Conservation (phyloP, 371 early-diverging fungal genomes). For the Chytridiales sp. region DNA sequence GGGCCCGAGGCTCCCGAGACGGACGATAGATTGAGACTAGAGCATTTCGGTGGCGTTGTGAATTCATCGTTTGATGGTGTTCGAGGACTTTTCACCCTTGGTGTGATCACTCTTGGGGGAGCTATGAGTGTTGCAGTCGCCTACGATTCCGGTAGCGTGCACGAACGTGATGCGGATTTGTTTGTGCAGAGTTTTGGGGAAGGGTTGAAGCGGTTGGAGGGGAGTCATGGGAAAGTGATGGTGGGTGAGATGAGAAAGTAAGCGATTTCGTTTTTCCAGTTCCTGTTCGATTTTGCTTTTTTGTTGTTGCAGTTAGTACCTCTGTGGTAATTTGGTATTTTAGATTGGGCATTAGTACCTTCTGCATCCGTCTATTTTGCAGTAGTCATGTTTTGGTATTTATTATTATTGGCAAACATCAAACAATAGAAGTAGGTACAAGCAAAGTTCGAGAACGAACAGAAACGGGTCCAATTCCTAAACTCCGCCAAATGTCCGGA, state of each 20-base stretch:
- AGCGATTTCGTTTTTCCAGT: too few relatives aligned
- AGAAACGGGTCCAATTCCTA: too few relatives aligned
- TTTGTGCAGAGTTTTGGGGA: conserved; percentile 35
- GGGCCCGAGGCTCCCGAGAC: conserved; percentile 18
- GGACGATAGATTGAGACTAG: conserved; percentile 22
- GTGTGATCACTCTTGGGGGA: conserved; percentile 40
- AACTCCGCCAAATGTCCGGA: too few relatives aligned
- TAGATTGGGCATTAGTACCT: too few relatives aligned
- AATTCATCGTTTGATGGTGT: conserved; percentile 46
- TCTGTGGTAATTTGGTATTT: too few relatives aligned
- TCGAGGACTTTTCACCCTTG: conserved; percentile 44
- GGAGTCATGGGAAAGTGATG: conserved; percentile 11
- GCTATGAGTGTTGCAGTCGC: conserved; percentile 34
- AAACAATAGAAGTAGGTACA: too few relatives aligned
- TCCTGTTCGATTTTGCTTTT: too few relatives aligned
- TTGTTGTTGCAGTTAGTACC: too few relatives aligned
- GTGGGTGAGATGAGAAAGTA: conserved; percentile 16
- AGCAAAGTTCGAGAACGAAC: too few relatives aligned
- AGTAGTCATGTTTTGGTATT: too few relatives aligned
- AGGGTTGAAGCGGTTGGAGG: conserved; percentile 19
- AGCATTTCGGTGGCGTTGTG: conserved; percentile 39
- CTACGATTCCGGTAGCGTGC: conserved; percentile 34
- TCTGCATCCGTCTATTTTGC: too few relatives aligned
- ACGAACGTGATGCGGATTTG: conserved; percentile 34
- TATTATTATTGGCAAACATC: too few relatives aligned